phyloP scores from a whole-genome alignment of 805 yeast species.

The Metschnikowia lachancei region DNA sequence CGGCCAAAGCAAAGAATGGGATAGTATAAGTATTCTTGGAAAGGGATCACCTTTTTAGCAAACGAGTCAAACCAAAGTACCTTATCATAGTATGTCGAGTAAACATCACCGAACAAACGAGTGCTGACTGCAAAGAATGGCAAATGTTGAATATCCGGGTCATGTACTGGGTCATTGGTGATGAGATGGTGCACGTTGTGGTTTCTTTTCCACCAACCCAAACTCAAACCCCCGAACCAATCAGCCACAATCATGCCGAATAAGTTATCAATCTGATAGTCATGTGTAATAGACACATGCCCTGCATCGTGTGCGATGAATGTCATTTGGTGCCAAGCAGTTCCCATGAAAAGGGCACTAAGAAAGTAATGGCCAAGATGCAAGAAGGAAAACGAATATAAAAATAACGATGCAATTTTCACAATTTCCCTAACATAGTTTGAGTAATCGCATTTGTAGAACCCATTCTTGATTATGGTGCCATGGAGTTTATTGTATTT shows the following conservation, averaged over 20 bases:
- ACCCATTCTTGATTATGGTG: conserved; percentile 52
- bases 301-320: conserved; percentile 92
- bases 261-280: conserved; percentile 71
- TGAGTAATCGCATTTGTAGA: conserved; percentile 71
- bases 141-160: conserved; percentile 89
- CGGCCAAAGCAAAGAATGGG: conserved; percentile 80
- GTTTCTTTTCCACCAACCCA: conserved; percentile 94
- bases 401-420: conserved; percentile 55
- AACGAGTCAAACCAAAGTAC: conserved; percentile 63
- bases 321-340: conserved; percentile 86
- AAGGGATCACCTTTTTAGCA: conserved; percentile 55
- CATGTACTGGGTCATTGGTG: conserved; percentile 92
- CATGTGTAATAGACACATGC: conserved; percentile 78
- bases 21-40: conserved; percentile 72
- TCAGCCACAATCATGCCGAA: conserved; percentile 73
- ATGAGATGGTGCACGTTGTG: conserved; percentile 91
- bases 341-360: conserved; percentile 66
- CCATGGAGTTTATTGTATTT: conserved; percentile 63
- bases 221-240: conserved; percentile 80
- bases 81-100: conserved; percentile 77
- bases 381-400: conserved; percentile 49
- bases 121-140: conserved; percentile 88
- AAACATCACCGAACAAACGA: conserved; percentile 62
- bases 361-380: conserved; percentile 43
- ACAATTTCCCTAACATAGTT: conserved; percentile 66